phyloP scores from a whole-genome alignment of 305 asterid species.

The Fraxinus xanthoxyloides region DNA sequence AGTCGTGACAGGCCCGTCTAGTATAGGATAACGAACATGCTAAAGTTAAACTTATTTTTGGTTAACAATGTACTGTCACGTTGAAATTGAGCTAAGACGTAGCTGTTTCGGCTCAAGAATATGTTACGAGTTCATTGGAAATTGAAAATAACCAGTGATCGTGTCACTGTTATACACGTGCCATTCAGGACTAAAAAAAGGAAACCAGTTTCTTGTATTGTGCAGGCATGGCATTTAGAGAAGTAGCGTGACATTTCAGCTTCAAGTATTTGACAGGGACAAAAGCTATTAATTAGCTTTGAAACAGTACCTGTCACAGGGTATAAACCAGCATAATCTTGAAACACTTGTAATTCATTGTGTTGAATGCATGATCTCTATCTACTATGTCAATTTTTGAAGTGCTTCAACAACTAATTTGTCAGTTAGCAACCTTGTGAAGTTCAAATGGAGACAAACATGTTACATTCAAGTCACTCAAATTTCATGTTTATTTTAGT shows the following conservation, averaged over 20 bases:
- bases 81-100: not conserved
- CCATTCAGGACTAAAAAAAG: not conserved
- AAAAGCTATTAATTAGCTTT: not conserved
- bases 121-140: not conserved
- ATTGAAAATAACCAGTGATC: not conserved
- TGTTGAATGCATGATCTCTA: not conserved
- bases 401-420: not conserved
- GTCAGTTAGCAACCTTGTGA: not conserved
- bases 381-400: not conserved
- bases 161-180: not conserved
- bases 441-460: not conserved
- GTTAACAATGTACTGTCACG: no score
- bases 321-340: not conserved
- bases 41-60: not conserved
- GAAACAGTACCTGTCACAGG: not conserved
- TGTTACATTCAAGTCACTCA: not conserved
- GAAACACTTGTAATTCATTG: not conserved
- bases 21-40: not conserved
- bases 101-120: not conserved
- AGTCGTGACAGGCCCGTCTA: not conserved
- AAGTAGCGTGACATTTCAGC: not conserved
- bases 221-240: constrained; percentile 14
- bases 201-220: constrained; percentile 9
- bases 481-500: not conserved
- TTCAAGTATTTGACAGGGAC: not conserved